Conservation (phyloP, 75 land plant genomes). For the Cryptomeria japonica region DNA sequence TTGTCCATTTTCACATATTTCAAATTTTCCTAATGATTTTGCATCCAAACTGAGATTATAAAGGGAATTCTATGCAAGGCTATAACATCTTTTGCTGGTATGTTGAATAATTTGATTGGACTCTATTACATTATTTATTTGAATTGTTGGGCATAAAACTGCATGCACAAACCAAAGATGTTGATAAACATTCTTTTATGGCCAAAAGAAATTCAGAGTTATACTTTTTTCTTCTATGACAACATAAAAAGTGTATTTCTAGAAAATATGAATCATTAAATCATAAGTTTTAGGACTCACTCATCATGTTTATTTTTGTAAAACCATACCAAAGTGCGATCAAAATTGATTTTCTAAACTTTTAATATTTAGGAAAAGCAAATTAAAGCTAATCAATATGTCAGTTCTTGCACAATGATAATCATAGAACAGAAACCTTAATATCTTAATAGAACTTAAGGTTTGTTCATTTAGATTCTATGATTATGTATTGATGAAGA, state of each 20-base stretch:
- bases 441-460: neutral
- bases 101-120: neutral
- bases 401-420: neutral
- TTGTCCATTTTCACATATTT: no score
- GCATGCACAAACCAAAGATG: neutral
- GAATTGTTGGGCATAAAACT: neutral
- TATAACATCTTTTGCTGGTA: neutral
- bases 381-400: neutral
- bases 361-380: neutral
- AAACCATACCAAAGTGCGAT: neutral
- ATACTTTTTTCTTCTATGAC: neutral
- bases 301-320: neutral
- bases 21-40: no score
- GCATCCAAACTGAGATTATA: no score
- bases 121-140: neutral
- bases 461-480: neutral
- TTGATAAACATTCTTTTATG: neutral
- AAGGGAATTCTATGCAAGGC: no score
- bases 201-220: neutral
- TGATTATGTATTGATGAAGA: neutral
- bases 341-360: neutral
- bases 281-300: neutral
- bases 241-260: no score
- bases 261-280: no score
- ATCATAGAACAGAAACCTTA: neutral